Evolutionary conservation across 1,284 basidiomycete genomes (phyloP), one percentile per base, ranked within the genome.

Genomic region (Meripilus lineatus): DNA sequence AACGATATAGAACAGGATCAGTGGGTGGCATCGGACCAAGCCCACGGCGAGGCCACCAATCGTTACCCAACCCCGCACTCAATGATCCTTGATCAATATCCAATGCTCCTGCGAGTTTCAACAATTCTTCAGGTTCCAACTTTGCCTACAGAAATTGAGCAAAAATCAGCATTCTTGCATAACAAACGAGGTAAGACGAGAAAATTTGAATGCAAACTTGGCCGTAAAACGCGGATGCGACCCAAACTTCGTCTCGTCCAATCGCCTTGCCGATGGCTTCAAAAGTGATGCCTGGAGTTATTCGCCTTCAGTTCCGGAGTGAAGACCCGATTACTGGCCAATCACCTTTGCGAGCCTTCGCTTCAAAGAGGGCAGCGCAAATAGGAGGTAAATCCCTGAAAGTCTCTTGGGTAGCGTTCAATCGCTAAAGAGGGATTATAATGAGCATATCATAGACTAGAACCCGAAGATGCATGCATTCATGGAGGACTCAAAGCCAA

Each of bases 181-280:
- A n/a, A n/a, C n/a, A 23, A n/a, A 44, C 47, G 45, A 32, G 33
- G 30, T 32, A 15, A 20, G 3, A 15, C 42, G 30, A 6, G 15
- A 22, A 17, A n/a, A 10, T 40, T 13, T 28, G 40, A 36, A 37
- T 38, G 54, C 69, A 23, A 48, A 82, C 84, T 69, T 92, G 89
- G 6, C 86, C 90, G 54, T 90, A 93, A 66, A 93, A 90, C 32
- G 86, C 75, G 1, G 89, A 79, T 2, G 90, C 90, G n/a, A 90
- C 76, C 88, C 88, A 94, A 30, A 93, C 76, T 62, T 94, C 90
- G 54, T 89, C 85, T 56, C 77, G 81, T n/a, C 75, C 77, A 47
- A 93, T 73, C 11, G 70, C 69, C 47, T 81, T 70, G 4, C 77
- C 86, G 50, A 93, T 81, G 38, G 79, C 67, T 38, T 81, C 85